Base-by-base conservation (phyloP, 176 grass and related monocot genomes). In the Echinochloa phyllopogon region DNA sequence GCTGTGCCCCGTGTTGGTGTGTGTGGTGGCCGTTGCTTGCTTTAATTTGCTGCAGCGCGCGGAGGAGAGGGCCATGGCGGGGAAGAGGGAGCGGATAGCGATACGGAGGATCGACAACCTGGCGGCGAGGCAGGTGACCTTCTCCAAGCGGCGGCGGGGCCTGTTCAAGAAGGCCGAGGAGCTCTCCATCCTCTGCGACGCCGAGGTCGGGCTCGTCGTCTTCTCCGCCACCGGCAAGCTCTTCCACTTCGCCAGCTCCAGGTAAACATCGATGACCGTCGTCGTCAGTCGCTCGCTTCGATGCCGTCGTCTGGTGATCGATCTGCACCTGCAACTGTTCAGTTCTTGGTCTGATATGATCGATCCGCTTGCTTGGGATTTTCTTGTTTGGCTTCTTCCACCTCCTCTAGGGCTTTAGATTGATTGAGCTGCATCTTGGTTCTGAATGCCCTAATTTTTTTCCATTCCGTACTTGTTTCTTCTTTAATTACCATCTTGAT, bases 161-260 rank as follows among this genome's bases (percentile, higher is more conserved):
- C 62, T 95, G 1, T 94, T 98, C 83, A 95, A 98, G 79, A 95
- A 98, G 91, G 89, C 91, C 6, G 72, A 91, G 82, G 95, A 98
- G 78, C 92, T 98, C 79, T 77, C 91, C 74, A 85, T 98, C 76
- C 86, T 95, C 76, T 98, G 93, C 85, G 91, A 90, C 37, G 90
- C 93, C 70, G 89, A 98, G 52, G 93, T 98, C 41, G 93, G 86
- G 3, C 81, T 98, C 85, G 85, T 94, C 81, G 85, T 92, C 70
- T 93, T 98, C 89, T 95, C 93, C 42, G 89, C 91, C 79, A 91
- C 89, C 74, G 88, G 89, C 83, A 98, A 92, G 75, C 87, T 95
- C 70, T 88, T 86, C 58, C 66, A 90, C 55, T 90, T 90, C 79
- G 84, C 88, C 17, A 91, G 79, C 83, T 72, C 93, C 29, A 93